Percentiles rank a stretch among this genome's conserved stretches.
phyloP scores from a whole-genome alignment of 768 basidiomycete species.

The Suillus subalutaceus region DNA sequence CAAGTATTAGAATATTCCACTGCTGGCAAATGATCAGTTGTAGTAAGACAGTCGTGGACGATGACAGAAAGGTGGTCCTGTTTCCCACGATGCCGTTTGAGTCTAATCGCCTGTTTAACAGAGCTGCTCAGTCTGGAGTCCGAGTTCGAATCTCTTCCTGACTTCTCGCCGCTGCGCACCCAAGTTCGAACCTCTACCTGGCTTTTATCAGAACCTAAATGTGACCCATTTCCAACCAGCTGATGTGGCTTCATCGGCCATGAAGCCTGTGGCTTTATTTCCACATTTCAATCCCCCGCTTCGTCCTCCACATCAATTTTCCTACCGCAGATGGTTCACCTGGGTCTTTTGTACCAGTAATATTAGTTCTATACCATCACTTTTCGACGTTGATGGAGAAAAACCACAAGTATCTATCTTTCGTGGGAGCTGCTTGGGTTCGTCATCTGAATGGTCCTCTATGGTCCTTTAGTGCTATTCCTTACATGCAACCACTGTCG shows the following conservation, averaged over 20 bases:
- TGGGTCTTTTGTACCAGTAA: not conserved
- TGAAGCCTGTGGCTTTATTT: not conserved
- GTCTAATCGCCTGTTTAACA: not conserved
- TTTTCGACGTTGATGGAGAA: not conserved
- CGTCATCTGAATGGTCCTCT: not conserved
- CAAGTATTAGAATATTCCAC: not conserved
- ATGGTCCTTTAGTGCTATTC: not conserved
- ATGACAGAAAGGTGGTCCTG: not conserved
- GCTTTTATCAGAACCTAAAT: not conserved
- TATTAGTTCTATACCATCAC: too few species aligned
- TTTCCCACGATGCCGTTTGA: not conserved
- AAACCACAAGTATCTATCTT: not conserved
- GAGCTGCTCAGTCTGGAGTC: too few species aligned
- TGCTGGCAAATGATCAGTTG: conserved; percentile 1
- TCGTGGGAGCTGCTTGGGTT: not conserved
- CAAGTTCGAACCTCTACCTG: not conserved
- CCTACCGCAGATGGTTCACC: not conserved
- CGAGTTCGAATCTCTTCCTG: too few species aligned
- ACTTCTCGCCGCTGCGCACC: too few species aligned
- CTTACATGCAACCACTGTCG: not conserved
- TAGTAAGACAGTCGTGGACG: not conserved
- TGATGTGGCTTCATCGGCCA: not conserved
- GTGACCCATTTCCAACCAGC: not conserved
- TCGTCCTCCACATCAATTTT: not conserved
- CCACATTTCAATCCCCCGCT: not conserved